Conservation (phyloP, 345 rosid genomes). For the Populus deltoides region DNA sequence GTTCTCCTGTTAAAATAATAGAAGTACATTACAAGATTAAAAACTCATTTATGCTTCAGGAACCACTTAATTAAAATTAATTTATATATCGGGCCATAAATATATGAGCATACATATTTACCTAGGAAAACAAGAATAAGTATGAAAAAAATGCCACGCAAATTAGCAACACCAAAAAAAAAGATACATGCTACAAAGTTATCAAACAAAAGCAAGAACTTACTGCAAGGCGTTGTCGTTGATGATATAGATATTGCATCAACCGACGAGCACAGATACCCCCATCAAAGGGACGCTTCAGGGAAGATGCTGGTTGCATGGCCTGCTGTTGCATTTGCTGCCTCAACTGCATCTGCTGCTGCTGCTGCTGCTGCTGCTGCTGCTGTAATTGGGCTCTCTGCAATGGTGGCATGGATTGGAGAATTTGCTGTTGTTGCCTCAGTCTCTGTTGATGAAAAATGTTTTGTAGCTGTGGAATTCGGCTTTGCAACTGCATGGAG, state of each 20-base stretch:
- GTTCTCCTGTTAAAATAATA: conserved; percentile 60
- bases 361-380: conserved; percentile 62
- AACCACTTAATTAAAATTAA: conserved; percentile 6
- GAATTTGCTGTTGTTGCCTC: conserved; percentile 53
- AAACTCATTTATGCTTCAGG: background rate
- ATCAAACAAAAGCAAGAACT: conserved; percentile 28
- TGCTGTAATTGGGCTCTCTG: conserved; percentile 88
- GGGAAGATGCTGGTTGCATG: conserved; percentile 50
- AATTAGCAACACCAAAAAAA: background rate
- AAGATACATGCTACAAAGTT: background rate
- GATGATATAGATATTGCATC: conserved; percentile 97
- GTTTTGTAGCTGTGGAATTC: conserved; percentile 67
- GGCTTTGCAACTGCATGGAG: conserved; percentile 64
- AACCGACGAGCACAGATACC: conserved; percentile 91
- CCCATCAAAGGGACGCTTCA: conserved; percentile 62
- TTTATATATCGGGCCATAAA: background rate
- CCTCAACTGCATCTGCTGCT: conserved; percentile 63
- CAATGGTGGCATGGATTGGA: conserved; percentile 78
- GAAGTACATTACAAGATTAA: conserved; percentile 9
- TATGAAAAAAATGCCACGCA: background rate
- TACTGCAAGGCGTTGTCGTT: conserved; percentile 81
- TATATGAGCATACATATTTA: background rate
- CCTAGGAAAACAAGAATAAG: background rate
- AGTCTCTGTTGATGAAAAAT: conserved; percentile 74
- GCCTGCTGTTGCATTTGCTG: conserved; percentile 82